Percentiles rank a stretch among this genome's conserved stretches.
Conservation (phyloP, 192 early-diverging fungal species). For the Lunasporangiospora selenospora region DNA sequence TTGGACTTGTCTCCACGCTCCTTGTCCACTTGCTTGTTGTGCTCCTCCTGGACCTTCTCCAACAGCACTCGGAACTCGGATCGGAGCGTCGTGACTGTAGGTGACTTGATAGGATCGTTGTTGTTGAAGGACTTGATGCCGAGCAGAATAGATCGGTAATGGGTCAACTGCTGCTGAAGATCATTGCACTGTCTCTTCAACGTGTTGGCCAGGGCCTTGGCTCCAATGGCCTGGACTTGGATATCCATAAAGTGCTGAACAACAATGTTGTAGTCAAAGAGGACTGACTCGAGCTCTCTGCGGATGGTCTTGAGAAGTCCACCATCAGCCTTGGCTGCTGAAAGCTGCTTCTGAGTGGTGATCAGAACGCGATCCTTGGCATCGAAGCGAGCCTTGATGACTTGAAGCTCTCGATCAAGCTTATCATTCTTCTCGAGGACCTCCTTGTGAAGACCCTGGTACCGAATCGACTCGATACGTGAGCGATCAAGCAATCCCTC, state of each 20-base stretch:
- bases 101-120: slow-evolving; percentile 48
- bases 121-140: slow-evolving; percentile 51
- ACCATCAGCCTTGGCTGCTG: slow-evolving; percentile 42
- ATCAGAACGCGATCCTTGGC: slow-evolving; percentile 46
- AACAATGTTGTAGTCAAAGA: slow-evolving; percentile 47
- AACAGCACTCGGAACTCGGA: slow-evolving; percentile 41
- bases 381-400: slow-evolving; percentile 42
- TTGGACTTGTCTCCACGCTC: slow-evolving; percentile 42
- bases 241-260: slow-evolving; percentile 50
- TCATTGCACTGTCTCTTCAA: slow-evolving; percentile 38
- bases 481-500: slow-evolving; percentile 38
- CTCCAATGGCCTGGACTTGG: slow-evolving; percentile 44
- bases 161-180: slow-evolving; percentile 32
- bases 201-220: slow-evolving; percentile 41
- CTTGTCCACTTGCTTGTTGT: slow-evolving; percentile 38
- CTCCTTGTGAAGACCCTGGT: slow-evolving; percentile 46
- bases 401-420: slow-evolving; percentile 38
- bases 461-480: slow-evolving; percentile 38
- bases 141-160: slow-evolving; percentile 42
- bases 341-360: slow-evolving; percentile 42
- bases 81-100: slow-evolving; percentile 36
- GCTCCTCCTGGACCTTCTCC: slow-evolving; percentile 47
- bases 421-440: slow-evolving; percentile 40
- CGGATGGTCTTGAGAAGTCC: slow-evolving; percentile 43
- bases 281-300: slow-evolving; percentile 38